These are phyloP conservation scores for Mrakia hoshinonis DNA, from an alignment of 768 basidiomycete species.

Conservation along the genomic window DNA sequence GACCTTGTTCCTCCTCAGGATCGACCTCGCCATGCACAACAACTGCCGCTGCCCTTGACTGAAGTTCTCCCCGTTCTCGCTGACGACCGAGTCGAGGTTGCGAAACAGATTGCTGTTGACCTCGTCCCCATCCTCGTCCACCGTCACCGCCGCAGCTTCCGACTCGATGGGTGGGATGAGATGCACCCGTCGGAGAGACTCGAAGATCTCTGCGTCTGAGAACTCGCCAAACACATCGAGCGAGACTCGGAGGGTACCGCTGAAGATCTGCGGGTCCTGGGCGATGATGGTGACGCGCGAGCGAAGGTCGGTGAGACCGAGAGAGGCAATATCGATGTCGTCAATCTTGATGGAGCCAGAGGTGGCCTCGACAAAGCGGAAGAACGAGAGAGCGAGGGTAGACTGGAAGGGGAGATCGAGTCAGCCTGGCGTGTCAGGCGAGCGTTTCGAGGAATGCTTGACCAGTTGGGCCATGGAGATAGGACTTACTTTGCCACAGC, in stretches of 20 bases:
- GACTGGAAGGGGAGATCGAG: neutral
- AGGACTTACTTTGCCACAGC: conserved; percentile 30
- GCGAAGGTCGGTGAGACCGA: conserved; percentile 74
- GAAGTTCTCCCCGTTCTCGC: conserved; percentile 84
- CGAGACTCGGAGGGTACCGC: conserved; percentile 64
- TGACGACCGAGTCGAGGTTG: conserved; percentile 61
- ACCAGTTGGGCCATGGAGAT: neutral
- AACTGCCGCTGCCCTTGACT: conserved; percentile 65
- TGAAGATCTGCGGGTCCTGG: conserved; percentile 85
- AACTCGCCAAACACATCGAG: conserved; percentile 83
- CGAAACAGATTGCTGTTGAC: conserved; percentile 69
- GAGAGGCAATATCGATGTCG: conserved; percentile 64
- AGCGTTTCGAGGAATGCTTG: neutral
- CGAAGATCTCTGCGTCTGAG: conserved; percentile 62
- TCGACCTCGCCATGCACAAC: conserved; percentile 73
- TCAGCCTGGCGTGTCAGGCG: neutral
- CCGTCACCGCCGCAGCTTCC: conserved; percentile 10
- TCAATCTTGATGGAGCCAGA: conserved; percentile 67
- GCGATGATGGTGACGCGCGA: conserved; percentile 49
- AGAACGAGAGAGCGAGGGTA: conserved; percentile 59
- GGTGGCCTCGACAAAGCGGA: conserved; percentile 81
- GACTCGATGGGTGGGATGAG: conserved; percentile 35
- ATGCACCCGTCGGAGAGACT: conserved; percentile 40
- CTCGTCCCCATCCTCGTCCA: conserved; percentile 33
- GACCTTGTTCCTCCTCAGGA: conserved; percentile 66